Percentiles rank a stretch among this genome's conserved stretches.
Conservation (phyloP, 1,284 basidiomycete species). For the Papiliotrema terrestris region DNA sequence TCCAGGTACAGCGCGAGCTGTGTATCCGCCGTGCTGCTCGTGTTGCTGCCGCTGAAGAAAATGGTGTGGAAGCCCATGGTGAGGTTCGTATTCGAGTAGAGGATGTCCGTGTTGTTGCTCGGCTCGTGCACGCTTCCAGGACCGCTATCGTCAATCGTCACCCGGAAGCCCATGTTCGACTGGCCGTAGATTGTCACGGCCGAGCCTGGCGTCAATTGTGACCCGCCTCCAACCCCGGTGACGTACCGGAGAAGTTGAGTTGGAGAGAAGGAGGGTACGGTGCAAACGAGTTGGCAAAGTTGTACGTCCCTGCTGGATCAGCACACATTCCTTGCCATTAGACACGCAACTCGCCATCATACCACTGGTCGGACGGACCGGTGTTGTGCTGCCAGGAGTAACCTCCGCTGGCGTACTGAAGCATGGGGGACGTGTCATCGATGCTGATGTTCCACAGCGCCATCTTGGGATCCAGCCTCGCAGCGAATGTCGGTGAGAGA, state of each 20-base stretch:
- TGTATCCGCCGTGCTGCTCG: background rate
- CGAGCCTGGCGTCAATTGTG: background rate
- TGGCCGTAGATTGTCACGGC: background rate
- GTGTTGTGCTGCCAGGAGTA: background rate
- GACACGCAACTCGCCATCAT: background rate
- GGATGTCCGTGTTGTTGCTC: background rate
- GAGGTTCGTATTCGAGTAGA: background rate
- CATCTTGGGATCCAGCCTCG: no score
- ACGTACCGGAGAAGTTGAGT: background rate
- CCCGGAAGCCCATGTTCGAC: background rate
- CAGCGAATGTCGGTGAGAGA: no score
- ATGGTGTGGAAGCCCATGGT: background rate
- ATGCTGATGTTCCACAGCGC: no score
- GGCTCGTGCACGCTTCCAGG: background rate
- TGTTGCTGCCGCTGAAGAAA: background rate
- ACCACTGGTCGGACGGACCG: background rate
- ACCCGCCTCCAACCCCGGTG: background rate
- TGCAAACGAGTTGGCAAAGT: background rate
- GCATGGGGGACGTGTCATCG: no score
- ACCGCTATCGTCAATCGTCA: background rate
- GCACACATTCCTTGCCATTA: background rate
- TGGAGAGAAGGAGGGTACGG: background rate
- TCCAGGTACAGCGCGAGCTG: background rate
- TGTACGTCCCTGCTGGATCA: background rate
- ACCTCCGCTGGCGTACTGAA: no score